phyloP scores from a whole-genome alignment of 2,329 filamentous ascomycete species.

The Penicillium digitatum region DNA sequence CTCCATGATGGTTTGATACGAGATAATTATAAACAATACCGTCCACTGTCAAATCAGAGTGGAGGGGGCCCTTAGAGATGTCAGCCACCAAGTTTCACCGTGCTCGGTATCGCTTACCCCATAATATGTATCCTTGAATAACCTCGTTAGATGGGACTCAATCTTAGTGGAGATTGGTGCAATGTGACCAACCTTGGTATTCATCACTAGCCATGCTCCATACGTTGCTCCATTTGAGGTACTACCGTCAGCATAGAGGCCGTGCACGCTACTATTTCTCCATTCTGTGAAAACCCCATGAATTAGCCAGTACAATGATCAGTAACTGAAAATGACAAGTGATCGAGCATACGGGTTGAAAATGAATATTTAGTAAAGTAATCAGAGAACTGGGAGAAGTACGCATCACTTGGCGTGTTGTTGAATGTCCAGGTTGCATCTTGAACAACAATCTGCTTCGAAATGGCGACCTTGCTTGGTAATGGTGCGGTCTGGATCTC shows the following conservation, averaged over 20 bases:
- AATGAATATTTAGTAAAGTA: conserved; percentile 68
- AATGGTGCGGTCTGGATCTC: conserved; percentile 53
- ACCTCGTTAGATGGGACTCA: neutral
- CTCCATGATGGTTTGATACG: conserved; percentile 61
- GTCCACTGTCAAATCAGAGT: conserved; percentile 61
- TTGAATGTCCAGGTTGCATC: conserved; percentile 62
- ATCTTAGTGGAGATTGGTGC: neutral
- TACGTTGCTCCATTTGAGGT: conserved; percentile 51
- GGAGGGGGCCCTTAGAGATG: conserved; percentile 48
- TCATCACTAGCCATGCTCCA: conserved; percentile 62
- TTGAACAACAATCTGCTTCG: conserved; percentile 53
- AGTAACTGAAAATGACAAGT: neutral
- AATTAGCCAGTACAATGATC: neutral
- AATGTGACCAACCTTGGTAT: conserved; percentile 57
- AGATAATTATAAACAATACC: conserved; percentile 65
- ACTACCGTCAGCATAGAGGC: conserved; percentile 52
- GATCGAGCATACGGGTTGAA: conserved; percentile 41
- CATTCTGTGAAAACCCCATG: conserved; percentile 37
- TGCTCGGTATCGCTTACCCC: conserved; percentile 16
- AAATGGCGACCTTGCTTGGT: conserved; percentile 38
- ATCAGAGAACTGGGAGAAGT: conserved; percentile 54
- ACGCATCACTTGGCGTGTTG: conserved; percentile 52
- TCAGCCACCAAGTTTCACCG: neutral
- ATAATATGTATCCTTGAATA: conserved; percentile 28
- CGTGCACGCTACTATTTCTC: conserved; percentile 57